Conservation (phyloP, 1,284 basidiomycete genomes). For the Termitomyces sp. region DNA sequence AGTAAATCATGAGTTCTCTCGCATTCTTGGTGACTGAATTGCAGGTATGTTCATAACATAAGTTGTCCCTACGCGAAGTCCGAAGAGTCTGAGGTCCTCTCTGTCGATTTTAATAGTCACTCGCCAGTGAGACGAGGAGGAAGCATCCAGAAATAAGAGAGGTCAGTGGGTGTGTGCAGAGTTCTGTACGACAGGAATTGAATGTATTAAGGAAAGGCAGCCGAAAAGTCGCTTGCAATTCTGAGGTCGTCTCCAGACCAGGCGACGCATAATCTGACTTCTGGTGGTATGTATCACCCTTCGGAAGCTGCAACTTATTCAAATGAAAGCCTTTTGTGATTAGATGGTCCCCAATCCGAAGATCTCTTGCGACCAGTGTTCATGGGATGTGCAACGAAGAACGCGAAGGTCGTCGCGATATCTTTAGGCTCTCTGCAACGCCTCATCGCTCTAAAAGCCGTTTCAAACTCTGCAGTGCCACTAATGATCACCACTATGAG, state of each 20-base stretch:
- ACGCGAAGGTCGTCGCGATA: slow-evolving; percentile 91
- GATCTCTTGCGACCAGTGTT: slow-evolving; percentile 86
- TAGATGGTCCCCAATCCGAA: slow-evolving; percentile 78
- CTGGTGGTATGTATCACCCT: slow-evolving; percentile 40
- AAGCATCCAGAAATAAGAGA: slow-evolving; percentile 34
- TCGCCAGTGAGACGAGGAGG: slow-evolving; percentile 31
- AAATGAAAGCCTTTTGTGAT: slow-evolving; percentile 16
- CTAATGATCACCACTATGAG: slow-evolving; percentile 78
- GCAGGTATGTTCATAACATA: slow-evolving; percentile 21
- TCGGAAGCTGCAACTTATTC: not conserved
- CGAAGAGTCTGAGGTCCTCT: slow-evolving; percentile 3
- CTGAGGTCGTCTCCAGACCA: slow-evolving; percentile 72
- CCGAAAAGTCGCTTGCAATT: slow-evolving; percentile 79
- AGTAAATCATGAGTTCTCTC: slow-evolving; percentile 26
- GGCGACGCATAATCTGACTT: slow-evolving; percentile 54
- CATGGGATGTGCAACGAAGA: slow-evolving; percentile 91
- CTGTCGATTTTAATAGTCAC: slow-evolving; percentile 19
- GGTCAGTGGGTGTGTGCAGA: slow-evolving; percentile 16
- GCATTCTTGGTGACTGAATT: slow-evolving; percentile 31
- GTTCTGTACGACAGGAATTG: not conserved
- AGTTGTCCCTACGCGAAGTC: not conserved
- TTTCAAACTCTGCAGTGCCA: slow-evolving; percentile 75
- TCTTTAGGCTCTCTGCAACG: slow-evolving; percentile 90
- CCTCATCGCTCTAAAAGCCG: slow-evolving; percentile 81
- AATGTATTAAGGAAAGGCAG: slow-evolving; percentile 46